These are phyloP conservation scores for Fagopyrum esculentum DNA, from an alignment of 148 eudicot species.

Conservation along the genomic window DNA sequence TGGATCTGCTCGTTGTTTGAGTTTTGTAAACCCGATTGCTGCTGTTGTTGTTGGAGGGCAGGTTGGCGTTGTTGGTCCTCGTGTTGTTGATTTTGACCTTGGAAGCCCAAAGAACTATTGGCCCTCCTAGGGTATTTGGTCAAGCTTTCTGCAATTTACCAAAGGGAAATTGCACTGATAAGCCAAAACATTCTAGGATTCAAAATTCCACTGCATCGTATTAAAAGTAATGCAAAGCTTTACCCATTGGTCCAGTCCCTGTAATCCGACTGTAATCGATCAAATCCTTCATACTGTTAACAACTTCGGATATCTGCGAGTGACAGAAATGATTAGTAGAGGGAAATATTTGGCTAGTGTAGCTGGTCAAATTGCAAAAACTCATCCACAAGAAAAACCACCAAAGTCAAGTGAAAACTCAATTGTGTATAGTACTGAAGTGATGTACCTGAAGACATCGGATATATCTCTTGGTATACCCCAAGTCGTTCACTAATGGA, in stretches of 20 bases:
- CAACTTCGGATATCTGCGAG: conserved; percentile 90
- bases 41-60: conserved; percentile 15
- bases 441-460: conserved; percentile 85
- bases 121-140: conserved; percentile 81
- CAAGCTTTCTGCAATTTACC: conserved; percentile 60
- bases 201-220: neutral
- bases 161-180: neutral
- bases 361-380: neutral
- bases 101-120: conserved; percentile 14
- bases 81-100: conserved; percentile 45
- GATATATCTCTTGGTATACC: conserved; percentile 93
- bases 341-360: too few species aligned
- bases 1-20: conserved; percentile 40
- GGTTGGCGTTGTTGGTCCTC: conserved; percentile 40
- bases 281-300: conserved; percentile 95
- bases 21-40: conserved; percentile 31
- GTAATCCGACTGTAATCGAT: conserved; percentile 81
- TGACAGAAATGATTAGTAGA: neutral
- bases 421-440: neutral
- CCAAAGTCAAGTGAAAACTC: too few species aligned
- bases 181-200: neutral
- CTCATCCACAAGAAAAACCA: neutral
- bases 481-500: conserved; percentile 83
- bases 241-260: conserved; percentile 90
- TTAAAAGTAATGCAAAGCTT: conserved; percentile 17